Conservation (phyloP, 73 alveolate genomes). For the Blepharisma stoltei region DNA sequence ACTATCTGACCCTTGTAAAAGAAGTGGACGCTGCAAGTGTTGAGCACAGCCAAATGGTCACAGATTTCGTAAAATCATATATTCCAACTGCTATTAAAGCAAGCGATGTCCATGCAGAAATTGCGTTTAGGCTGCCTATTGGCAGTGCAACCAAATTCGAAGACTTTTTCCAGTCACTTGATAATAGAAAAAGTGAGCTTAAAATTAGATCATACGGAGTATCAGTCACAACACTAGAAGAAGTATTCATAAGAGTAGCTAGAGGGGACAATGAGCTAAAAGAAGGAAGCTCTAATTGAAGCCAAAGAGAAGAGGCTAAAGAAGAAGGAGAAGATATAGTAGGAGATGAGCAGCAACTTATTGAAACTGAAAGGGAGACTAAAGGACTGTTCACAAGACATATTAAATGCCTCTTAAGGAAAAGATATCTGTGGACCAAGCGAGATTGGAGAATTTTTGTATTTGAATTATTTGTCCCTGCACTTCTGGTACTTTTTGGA, state of each 20-base stretch:
- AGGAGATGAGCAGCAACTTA: not conserved
- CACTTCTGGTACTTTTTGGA: slow-evolving; percentile 71
- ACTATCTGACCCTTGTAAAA: slow-evolving; percentile 69
- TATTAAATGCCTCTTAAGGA: slow-evolving; percentile 62
- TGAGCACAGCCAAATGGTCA: not conserved
- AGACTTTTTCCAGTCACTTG: slow-evolving; percentile 73
- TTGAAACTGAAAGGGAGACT: not conserved
- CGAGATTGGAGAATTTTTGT: slow-evolving; percentile 76
- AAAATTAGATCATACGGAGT: slow-evolving; percentile 82
- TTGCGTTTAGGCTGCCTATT: slow-evolving; percentile 62
- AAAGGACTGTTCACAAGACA: slow-evolving; percentile 50
- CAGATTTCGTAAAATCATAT: not conserved
- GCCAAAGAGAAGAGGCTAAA: not conserved
- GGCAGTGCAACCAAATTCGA: slow-evolving; percentile 50
- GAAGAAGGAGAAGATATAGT: not conserved
- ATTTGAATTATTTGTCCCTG: slow-evolving; percentile 78
- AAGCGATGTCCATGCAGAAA: slow-evolving; percentile 56
- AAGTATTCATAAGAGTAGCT: slow-evolving; percentile 91
- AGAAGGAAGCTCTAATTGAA: slow-evolving; percentile 6
- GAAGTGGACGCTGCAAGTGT: slow-evolving; percentile 27
- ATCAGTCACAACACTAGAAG: slow-evolving; percentile 94
- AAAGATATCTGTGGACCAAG: slow-evolving; percentile 58
- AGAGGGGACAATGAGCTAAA: slow-evolving; percentile 37
- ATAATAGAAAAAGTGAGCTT: slow-evolving; percentile 48
- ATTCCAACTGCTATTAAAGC: not conserved